These are phyloP conservation scores for Picocystis sp. DNA, from an alignment of 163 green algal genomes.

Conservation along the genomic window DNA sequence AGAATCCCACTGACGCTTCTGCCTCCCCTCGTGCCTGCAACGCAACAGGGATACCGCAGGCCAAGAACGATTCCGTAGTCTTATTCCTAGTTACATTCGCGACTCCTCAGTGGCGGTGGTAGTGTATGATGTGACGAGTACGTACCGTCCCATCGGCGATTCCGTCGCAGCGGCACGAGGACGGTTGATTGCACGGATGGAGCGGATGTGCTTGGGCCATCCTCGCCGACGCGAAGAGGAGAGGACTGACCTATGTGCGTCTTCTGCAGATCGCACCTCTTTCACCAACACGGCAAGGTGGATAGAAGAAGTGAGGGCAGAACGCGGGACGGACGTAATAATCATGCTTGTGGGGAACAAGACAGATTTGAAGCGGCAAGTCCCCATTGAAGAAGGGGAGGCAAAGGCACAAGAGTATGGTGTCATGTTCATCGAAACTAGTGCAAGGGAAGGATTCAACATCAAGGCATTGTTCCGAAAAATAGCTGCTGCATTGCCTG, in stretches of 20 bases:
- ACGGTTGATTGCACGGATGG: too few species aligned
- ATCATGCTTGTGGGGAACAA: constrained; percentile 99
- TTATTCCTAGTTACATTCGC: constrained; percentile 97
- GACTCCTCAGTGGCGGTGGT: constrained; percentile 95
- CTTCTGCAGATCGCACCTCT: constrained; percentile 61
- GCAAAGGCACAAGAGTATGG: constrained; percentile 77
- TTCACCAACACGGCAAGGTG: constrained; percentile 91
- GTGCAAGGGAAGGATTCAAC: constrained; percentile 94
- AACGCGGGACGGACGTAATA: constrained; percentile 93
- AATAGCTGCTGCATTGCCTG: constrained; percentile 85
- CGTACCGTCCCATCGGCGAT: constrained; percentile 6
- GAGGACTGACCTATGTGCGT: not conserved
- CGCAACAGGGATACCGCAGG: constrained; percentile 82
- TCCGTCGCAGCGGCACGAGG: too few species aligned
- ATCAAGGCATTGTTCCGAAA: constrained; percentile 98
- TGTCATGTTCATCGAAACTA: constrained; percentile 98
- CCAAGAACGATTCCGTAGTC: constrained; percentile 88
- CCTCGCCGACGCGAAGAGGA: too few species aligned
- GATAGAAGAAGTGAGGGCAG: constrained; percentile 93
- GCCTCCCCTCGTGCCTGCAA: not conserved
- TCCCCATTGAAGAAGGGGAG: constrained; percentile 95
- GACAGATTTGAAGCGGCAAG: constrained; percentile 92
- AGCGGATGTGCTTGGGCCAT: too few species aligned
- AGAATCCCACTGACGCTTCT: not conserved
- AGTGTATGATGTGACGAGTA: constrained; percentile 96